phyloP scores from a whole-genome alignment of 2,329 filamentous ascomycete genomes.

The Talaromyces islandicus region DNA sequence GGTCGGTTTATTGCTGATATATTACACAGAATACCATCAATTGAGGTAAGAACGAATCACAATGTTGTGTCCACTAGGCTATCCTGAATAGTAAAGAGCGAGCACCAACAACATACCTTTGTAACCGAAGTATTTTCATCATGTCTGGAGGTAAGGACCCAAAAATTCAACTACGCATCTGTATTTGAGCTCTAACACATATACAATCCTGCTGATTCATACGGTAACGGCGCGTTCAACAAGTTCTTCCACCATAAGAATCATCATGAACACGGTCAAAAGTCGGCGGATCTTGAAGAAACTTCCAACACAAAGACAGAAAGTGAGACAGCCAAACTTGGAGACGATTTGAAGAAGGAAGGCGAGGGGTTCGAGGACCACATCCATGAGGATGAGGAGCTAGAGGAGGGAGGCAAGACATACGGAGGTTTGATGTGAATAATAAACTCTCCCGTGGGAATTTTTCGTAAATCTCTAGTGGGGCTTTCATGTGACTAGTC shows the following conservation, averaged over 20 bases:
- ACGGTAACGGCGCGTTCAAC: background rate
- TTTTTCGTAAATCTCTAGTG: background rate
- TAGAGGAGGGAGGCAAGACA: slow-evolving; percentile 1
- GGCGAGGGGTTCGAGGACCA: background rate
- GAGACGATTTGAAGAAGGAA: background rate
- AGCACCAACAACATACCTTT: background rate
- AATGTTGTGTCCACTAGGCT: background rate
- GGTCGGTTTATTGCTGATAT: background rate
- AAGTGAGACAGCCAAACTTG: background rate
- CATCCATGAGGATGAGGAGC: slow-evolving; percentile 6
- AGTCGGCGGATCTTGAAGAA: background rate
- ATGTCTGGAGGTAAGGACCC: slow-evolving; percentile 4
- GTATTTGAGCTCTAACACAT: background rate
- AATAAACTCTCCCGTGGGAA: background rate
- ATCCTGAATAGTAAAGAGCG: background rate
- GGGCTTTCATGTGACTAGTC: background rate
- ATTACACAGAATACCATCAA: background rate
- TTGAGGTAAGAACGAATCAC: background rate
- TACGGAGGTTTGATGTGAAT: slow-evolving; percentile 6
- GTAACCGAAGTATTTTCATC: background rate
- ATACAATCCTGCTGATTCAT: background rate
- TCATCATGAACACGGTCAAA: background rate
- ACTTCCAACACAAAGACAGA: background rate
- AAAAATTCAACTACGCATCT: background rate
- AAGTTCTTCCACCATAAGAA: slow-evolving; percentile 6